phyloP scores from a whole-genome alignment of 306 rosid genomes.

The Gastrolobium bilobum region DNA sequence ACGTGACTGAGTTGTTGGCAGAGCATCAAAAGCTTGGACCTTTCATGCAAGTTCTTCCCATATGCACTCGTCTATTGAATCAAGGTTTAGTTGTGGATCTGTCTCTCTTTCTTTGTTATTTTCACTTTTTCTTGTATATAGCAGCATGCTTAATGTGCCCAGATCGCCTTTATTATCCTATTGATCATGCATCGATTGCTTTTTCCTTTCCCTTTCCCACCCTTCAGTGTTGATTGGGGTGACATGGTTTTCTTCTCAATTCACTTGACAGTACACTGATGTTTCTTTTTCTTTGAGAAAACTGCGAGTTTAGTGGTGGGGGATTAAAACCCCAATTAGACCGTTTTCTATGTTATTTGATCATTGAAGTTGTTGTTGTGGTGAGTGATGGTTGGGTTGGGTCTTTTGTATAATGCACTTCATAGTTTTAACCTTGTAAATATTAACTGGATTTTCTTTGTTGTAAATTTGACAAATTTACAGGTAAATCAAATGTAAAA shows the following conservation, averaged over 20 bases:
- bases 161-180: constrained; percentile 50
- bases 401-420: constrained; percentile 33
- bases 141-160: constrained; percentile 7
- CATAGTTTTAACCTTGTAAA: not conserved
- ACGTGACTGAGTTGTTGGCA: constrained; percentile 86
- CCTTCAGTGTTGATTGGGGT: constrained; percentile 21
- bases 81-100: constrained; percentile 77
- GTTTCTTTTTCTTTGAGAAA: no score
- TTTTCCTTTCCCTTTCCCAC: constrained; percentile 9
- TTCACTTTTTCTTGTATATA: constrained; percentile 6
- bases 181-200: constrained; percentile 37
- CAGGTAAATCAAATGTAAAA: constrained; percentile 11
- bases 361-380: not conserved
- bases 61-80: constrained; percentile 88
- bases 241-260: not conserved
- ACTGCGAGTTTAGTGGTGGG: no score
- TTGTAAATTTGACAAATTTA: constrained; percentile 8
- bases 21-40: constrained; percentile 98
- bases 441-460: not conserved
- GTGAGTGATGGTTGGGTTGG: not conserved
- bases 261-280: not conserved
- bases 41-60: constrained; percentile 89
- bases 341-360: not conserved
- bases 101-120: constrained; percentile 17
- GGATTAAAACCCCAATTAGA: not conserved